Evolutionary conservation across 805 yeast genomes (phyloP), one percentile per base, ranked within the genome.

Genomic region (Ogataea paraovalis): DNA sequence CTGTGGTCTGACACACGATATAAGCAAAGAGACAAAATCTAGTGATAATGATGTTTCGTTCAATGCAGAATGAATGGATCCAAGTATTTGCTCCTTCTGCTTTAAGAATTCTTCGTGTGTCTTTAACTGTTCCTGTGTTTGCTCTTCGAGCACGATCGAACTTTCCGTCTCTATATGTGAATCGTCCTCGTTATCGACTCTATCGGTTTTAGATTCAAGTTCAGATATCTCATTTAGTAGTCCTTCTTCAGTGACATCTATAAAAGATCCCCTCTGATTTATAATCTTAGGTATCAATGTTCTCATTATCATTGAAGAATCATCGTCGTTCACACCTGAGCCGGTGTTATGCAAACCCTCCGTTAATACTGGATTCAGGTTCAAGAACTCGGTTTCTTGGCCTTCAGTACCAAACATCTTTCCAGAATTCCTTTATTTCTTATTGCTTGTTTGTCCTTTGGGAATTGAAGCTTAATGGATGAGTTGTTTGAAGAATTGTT

Each of bases 41-140:
- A 91, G 70, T 1, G 96, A 83, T 34, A 94, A 66, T 0, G 97
- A 90, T 0, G 96, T 82, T 61, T 94, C 97, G 62, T 92, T 94
- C 55, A 87, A 71, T 2, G 98, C 96, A 0, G 80, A 65, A 45
- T 79, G 75, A 27, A 86, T 72, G 39, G 73, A 70, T 16, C 69
- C 71, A 14, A 82, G 56, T 38, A 84, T 72, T 48, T 80, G 79
- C n/a, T 68, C 60, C 58, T 81, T 81, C 16, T 78, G 72, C 39
- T 69, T 70, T 42, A 69, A 65, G 56, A 82, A 82, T 9, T 69
- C 68, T 40, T 71, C 76, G 16, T 54, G 57, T 7, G 70, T 61
- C 18, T 38, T 39, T 22, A 5, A 9, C 7, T 32, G 16, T 30
- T 30, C 34, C 12, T 30, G 34, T 30, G 34, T 12, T 30, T 7